Conservation (phyloP, 2,329 filamentous ascomycete genomes). For the Calonectria hawksworthii region DNA sequence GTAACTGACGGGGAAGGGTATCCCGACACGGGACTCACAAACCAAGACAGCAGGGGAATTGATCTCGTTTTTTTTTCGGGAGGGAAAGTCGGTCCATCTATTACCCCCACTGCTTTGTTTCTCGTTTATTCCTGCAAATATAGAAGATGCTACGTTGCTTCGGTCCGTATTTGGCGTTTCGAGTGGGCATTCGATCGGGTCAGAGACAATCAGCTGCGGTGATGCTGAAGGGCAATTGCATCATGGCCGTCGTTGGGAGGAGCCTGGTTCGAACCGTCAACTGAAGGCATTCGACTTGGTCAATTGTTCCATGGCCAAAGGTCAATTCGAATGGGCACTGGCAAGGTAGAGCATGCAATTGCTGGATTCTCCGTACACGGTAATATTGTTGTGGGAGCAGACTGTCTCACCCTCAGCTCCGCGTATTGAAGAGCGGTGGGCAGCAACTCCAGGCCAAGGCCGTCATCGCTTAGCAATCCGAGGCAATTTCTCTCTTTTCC, state of each 20-base stretch:
- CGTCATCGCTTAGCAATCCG: background rate
- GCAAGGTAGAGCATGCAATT: background rate
- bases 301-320: background rate
- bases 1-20: background rate
- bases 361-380: background rate
- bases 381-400: background rate
- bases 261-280: background rate
- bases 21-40: background rate
- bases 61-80: background rate
- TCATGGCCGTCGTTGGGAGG: too few relatives aligned
- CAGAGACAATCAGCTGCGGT: background rate
- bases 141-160: background rate
- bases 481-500: background rate
- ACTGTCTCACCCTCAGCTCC: background rate
- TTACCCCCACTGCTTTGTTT: background rate
- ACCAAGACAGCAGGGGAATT: background rate
- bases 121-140: conserved; percentile 1
- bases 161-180: background rate
- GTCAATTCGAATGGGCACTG: background rate
- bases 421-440: background rate
- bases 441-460: background rate
- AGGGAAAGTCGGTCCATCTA: background rate
- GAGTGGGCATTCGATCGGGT: background rate
- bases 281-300: background rate
- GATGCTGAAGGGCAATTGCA: background rate